Evolutionary conservation across 2,329 filamentous ascomycete genomes (phyloP).

Genomic region (Amauroascus niger): DNA sequence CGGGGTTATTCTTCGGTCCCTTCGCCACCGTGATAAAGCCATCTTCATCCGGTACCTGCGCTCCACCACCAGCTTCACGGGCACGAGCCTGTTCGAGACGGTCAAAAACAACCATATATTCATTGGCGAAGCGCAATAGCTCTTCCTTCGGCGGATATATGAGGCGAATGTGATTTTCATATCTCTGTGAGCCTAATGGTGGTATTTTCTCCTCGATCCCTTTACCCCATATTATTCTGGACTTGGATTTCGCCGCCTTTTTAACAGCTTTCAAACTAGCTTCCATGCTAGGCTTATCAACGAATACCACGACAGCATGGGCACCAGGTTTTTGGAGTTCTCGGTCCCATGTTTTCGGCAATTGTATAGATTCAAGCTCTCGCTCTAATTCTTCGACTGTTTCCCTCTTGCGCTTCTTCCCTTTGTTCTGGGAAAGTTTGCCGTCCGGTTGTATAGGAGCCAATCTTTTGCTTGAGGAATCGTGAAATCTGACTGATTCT

Average conservation of each 20-base stretch:
- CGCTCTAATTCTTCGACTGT: slow-evolving; percentile 41
- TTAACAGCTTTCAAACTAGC: slow-evolving; percentile 66
- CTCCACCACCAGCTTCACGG: slow-evolving; percentile 51
- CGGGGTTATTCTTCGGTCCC: slow-evolving; percentile 65
- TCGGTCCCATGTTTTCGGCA: slow-evolving; percentile 67
- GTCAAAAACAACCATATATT: slow-evolving; percentile 72
- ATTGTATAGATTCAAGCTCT: slow-evolving; percentile 49
- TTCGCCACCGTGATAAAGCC: slow-evolving; percentile 88
- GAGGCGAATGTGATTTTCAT: slow-evolving; percentile 59
- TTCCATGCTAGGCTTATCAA: slow-evolving; percentile 70
- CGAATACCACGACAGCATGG: slow-evolving; percentile 71
- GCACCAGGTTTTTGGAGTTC: slow-evolving; percentile 62
- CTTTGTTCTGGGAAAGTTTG: slow-evolving; percentile 16
- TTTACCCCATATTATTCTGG: slow-evolving; percentile 56
- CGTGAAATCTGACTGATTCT: slow-evolving; percentile 66
- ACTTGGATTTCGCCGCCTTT: slow-evolving; percentile 42
- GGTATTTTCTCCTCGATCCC: slow-evolving; percentile 49
- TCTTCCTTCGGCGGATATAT: slow-evolving; percentile 57
- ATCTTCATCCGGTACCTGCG: slow-evolving; percentile 81
- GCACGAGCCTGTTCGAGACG: slow-evolving; percentile 58
- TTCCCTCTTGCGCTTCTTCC: slow-evolving; percentile 48
- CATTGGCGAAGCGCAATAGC: slow-evolving; percentile 67
- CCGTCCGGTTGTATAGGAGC: slow-evolving; percentile 17
- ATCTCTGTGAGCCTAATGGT: slow-evolving; percentile 43
- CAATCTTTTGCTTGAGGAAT: slow-evolving; percentile 32